These are phyloP conservation scores for Thinopyrum obtusiflorum DNA, from an alignment of 202 grass and related monocot genomes.

Conservation along the genomic window DNA sequence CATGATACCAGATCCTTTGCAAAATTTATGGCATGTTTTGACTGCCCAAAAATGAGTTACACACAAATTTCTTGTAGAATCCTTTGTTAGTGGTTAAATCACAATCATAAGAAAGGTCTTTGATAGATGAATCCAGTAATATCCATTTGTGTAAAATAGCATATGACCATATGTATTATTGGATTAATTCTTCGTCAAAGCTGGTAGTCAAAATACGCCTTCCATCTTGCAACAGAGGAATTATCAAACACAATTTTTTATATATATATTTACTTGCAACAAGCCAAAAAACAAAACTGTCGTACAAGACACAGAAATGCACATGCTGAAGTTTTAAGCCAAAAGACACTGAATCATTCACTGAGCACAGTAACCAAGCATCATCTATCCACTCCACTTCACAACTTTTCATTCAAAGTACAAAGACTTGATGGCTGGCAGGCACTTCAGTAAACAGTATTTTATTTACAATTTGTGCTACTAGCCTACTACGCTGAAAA, in stretches of 20 bases:
- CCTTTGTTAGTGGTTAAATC: not conserved
- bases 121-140: not conserved
- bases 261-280: not conserved
- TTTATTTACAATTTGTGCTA: not conserved
- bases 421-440: not conserved
- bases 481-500: not conserved
- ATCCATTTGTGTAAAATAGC: not conserved
- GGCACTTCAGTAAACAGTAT: not conserved
- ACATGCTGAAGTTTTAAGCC: not conserved
- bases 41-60: not conserved
- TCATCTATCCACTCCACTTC: not conserved
- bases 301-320: not conserved
- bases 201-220: not conserved
- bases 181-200: constrained; percentile 2
- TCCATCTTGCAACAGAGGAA: not conserved
- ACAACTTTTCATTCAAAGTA: not conserved
- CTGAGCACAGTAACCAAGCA: not conserved
- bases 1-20: not conserved
- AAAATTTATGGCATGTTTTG: not conserved
- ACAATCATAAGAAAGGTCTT: not conserved
- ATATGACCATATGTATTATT: not conserved
- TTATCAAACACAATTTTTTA: not conserved
- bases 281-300: not conserved
- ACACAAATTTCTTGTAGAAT: not conserved
- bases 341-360: not conserved